phyloP scores from a whole-genome alignment of 495 filamentous ascomycete species.

The Alectoria sarmentosa region DNA sequence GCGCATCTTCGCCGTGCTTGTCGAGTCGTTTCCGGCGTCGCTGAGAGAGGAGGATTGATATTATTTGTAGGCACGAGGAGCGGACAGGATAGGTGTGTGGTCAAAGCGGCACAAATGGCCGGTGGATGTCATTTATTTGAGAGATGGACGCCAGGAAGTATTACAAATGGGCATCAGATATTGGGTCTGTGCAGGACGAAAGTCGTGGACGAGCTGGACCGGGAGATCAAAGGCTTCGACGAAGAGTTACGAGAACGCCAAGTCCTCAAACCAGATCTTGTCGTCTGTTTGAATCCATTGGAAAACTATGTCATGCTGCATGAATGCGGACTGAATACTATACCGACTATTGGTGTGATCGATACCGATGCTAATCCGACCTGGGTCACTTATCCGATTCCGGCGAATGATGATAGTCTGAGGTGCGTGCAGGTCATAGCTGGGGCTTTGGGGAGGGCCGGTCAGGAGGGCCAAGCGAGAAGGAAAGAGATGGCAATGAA shows the following conservation, averaged over 20 bases:
- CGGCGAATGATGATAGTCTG: slow-evolving; percentile 93
- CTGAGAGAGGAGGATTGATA: slow-evolving; percentile 73
- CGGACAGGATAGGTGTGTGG: slow-evolving; percentile 71
- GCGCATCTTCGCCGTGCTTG: slow-evolving; percentile 85
- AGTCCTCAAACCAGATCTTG: slow-evolving; percentile 76
- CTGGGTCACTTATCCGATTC: slow-evolving; percentile 94
- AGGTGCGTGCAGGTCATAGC: slow-evolving; percentile 74
- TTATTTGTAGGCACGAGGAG: slow-evolving; percentile 83
- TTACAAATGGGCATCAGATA: slow-evolving; percentile 91
- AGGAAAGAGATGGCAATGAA: slow-evolving; percentile 53
- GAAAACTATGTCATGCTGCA: slow-evolving; percentile 88
- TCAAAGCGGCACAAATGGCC: slow-evolving; percentile 70
- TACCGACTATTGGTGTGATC: slow-evolving; percentile 91
- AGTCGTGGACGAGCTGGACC: slow-evolving; percentile 65
- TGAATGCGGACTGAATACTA: slow-evolving; percentile 79
- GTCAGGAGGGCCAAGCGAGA: slow-evolving; percentile 62
- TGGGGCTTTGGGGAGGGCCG: slow-evolving; percentile 77
- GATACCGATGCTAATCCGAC: slow-evolving; percentile 92
- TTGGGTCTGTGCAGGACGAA: slow-evolving; percentile 57
- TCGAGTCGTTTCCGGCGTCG: slow-evolving; percentile 79
- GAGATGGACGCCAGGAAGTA: slow-evolving; percentile 83
- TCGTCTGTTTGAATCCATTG: slow-evolving; percentile 83
- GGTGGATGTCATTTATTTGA: slow-evolving; percentile 84
- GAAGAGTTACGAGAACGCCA: slow-evolving; percentile 52
- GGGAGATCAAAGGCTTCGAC: slow-evolving; percentile 57